Percentiles rank a stretch among this genome's conserved stretches.
phyloP scores from a whole-genome alignment of 2,329 filamentous ascomycete species.

The Neurospora sp. region DNA sequence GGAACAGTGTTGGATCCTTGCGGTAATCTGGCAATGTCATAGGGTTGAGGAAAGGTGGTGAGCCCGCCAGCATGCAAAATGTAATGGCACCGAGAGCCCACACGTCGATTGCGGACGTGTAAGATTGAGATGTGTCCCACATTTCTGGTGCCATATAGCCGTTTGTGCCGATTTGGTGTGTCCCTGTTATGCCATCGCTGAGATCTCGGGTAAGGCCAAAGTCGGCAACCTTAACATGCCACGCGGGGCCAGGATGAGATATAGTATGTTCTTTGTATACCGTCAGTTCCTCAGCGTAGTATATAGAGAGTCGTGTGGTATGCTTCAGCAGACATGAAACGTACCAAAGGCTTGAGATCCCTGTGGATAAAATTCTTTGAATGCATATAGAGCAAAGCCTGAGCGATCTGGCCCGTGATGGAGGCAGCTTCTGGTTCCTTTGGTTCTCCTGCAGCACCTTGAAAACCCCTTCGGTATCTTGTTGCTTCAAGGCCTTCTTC shows the following conservation, averaged over 20 bases:
- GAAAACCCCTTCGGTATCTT: too few species aligned
- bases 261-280: conserved; percentile 20
- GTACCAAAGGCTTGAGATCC: conserved; percentile 13
- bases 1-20: not conserved
- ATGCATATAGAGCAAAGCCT: conserved; percentile 16
- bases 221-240: conserved; percentile 22
- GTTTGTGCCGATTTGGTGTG: conserved; percentile 11
- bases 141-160: conserved; percentile 17
- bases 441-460: too few species aligned
- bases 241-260: conserved; percentile 9
- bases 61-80: conserved; percentile 10
- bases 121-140: conserved; percentile 5
- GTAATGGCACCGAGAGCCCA: conserved; percentile 19
- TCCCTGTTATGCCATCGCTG: conserved; percentile 9
- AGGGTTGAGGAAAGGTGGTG: not conserved
- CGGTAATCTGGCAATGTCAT: conserved; percentile 1
- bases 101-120: conserved; percentile 16
- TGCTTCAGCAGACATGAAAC: too few species aligned
- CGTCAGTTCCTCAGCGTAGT: too few species aligned
- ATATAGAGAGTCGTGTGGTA: too few species aligned
- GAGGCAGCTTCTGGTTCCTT: conserved; percentile 6
- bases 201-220: conserved; percentile 18
- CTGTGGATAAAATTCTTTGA: conserved; percentile 14
- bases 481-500: not conserved
- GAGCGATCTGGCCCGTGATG: conserved; percentile 11